These are phyloP conservation scores for Alternaria triticina DNA, from an alignment of 2,329 filamentous ascomycete genomes.

Conservation along the genomic window DNA sequence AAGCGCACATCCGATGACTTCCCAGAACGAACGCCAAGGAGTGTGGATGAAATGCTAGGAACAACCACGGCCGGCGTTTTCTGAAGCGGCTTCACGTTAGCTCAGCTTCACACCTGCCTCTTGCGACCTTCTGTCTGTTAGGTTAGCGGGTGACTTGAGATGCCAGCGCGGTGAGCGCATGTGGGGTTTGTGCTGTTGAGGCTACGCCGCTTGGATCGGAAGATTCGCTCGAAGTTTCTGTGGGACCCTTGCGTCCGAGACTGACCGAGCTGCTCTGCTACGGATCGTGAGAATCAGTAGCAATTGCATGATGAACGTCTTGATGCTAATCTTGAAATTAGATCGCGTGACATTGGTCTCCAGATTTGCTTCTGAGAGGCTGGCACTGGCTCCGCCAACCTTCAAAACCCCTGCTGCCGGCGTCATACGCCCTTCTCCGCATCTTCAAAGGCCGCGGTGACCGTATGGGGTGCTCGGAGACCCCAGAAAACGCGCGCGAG, in stretches of 20 bases:
- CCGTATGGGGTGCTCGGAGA: conserved; percentile 10
- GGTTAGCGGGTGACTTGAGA: background rate
- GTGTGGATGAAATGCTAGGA: background rate
- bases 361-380: background rate
- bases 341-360: background rate
- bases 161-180: background rate
- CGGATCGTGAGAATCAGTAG: conserved; percentile 6
- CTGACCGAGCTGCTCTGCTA: conserved; percentile 15
- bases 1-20: background rate
- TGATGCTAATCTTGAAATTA: background rate
- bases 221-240: conserved; percentile 23
- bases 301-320: background rate
- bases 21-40: background rate
- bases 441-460: conserved; percentile 15
- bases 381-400: background rate
- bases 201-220: conserved; percentile 5
- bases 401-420: background rate
- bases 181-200: conserved; percentile 6
- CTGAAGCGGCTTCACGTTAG: background rate
- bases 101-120: background rate
- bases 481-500: conserved; percentile 12
- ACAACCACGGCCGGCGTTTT: background rate
- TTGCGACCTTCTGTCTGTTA: background rate
- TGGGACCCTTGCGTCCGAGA: conserved; percentile 19
- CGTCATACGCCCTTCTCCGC: background rate